phyloP scores from a whole-genome alignment of 2,329 filamentous ascomycete genomes.

The Exserohilum turcica region DNA sequence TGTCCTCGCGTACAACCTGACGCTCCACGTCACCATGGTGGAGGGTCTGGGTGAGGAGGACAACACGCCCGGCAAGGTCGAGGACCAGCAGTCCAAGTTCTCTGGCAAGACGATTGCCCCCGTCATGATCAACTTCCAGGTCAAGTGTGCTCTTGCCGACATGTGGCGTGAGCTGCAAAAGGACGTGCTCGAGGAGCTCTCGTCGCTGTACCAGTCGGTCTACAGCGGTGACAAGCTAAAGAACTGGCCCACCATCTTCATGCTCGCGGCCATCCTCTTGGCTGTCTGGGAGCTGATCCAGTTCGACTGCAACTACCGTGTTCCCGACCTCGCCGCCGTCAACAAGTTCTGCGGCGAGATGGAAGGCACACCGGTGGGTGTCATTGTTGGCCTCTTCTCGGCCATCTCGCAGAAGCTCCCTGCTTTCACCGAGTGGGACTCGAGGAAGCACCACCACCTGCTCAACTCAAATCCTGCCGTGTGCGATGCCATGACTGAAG shows the following conservation, averaged over 20 bases:
- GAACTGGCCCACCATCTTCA: slow-evolving; percentile 99
- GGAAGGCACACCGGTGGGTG: slow-evolving; percentile 93
- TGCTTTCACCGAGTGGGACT: slow-evolving; percentile 92
- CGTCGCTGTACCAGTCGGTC: slow-evolving; percentile 90
- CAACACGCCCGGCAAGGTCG: slow-evolving; percentile 77
- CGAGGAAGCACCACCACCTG: slow-evolving; percentile 84
- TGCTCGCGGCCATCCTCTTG: slow-evolving; percentile 89
- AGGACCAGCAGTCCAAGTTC: slow-evolving; percentile 84
- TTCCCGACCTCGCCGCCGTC: slow-evolving; percentile 80
- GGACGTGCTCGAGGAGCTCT: slow-evolving; percentile 93
- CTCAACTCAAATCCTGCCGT: slow-evolving; percentile 90
- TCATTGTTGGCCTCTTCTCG: slow-evolving; percentile 95
- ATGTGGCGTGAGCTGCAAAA: slow-evolving; percentile 99
- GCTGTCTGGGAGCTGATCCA: slow-evolving; percentile 99
- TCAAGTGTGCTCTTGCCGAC: slow-evolving; percentile 94
- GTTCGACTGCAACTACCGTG: slow-evolving; percentile 95
- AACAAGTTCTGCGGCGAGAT: slow-evolving; percentile 96
- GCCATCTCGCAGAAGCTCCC: slow-evolving; percentile 97
- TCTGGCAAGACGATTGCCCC: slow-evolving; percentile 89
- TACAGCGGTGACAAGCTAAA: slow-evolving; percentile 97
- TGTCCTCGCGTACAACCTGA: slow-evolving; percentile 93
- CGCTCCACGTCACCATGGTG: slow-evolving; percentile 90
- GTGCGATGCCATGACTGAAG: slow-evolving; percentile 95
- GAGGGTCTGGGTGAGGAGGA: slow-evolving; percentile 87
- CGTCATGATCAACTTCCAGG: slow-evolving; percentile 99